Evolutionary conservation across 2,329 filamentous ascomycete genomes (phyloP).

Genomic region (Colletotrichum magnum): DNA sequence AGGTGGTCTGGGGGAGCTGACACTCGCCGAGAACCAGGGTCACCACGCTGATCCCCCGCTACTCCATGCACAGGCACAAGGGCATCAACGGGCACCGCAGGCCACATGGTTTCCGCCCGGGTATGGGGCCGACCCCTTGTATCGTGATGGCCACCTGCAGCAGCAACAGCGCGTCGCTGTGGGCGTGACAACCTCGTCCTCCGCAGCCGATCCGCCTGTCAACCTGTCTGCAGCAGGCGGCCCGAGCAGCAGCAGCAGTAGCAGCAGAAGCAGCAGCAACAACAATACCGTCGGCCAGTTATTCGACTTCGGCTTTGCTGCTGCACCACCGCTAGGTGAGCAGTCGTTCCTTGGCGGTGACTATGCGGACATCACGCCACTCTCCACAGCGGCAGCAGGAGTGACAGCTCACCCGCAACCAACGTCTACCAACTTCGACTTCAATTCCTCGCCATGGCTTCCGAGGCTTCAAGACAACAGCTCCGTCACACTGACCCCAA

Average conservation of each 20-base stretch:
- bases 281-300: conserved; percentile 9
- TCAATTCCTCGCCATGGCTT: conserved; percentile 37
- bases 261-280: neutral
- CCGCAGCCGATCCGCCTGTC: conserved; percentile 16
- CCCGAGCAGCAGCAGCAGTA: neutral
- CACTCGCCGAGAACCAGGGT: conserved; percentile 28
- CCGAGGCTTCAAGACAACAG: conserved; percentile 31
- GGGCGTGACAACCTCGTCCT: conserved; percentile 1
- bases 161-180: conserved; percentile 25
- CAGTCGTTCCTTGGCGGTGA: conserved; percentile 39
- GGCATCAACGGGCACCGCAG: conserved; percentile 8
- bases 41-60: conserved; percentile 13
- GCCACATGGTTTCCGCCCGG: conserved; percentile 33
- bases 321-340: conserved; percentile 29
- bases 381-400: conserved; percentile 27
- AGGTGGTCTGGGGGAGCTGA: conserved; percentile 23
- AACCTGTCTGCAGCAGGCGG: conserved; percentile 19
- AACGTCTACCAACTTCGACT: conserved; percentile 30
- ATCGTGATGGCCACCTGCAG: conserved; percentile 19
- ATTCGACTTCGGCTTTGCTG: conserved; percentile 34
- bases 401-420: conserved; percentile 28
- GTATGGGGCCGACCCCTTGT: conserved; percentile 24
- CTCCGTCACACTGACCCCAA: conserved; percentile 34
- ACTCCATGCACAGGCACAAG: conserved; percentile 33
- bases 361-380: conserved; percentile 39